These are phyloP conservation scores for Penicillium simplicissimum DNA, from an alignment of 495 filamentous ascomycete species.

Conservation along the genomic window DNA sequence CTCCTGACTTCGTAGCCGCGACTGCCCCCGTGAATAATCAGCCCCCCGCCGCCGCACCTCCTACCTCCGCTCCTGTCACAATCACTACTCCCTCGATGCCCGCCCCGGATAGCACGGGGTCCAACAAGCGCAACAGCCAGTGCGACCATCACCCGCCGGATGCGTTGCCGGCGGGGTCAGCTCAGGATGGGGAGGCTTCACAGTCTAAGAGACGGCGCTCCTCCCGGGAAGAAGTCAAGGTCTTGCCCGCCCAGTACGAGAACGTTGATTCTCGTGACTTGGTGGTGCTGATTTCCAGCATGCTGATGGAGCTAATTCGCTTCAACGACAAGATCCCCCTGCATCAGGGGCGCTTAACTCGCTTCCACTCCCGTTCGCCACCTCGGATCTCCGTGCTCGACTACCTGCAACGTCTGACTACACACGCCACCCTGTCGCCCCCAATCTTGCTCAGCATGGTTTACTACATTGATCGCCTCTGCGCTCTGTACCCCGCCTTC, in stretches of 20 bases:
- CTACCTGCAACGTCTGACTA: constrained; percentile 88
- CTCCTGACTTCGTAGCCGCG: constrained; percentile 18
- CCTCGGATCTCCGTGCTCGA: constrained; percentile 92
- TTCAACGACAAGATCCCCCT: constrained; percentile 90
- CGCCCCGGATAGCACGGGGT: constrained; percentile 36
- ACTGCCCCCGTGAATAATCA: constrained; percentile 24
- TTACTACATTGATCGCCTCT: constrained; percentile 97
- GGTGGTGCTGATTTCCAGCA: constrained; percentile 86
- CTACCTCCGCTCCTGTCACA: constrained; percentile 26
- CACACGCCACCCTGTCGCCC: constrained; percentile 89
- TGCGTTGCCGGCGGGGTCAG: constrained; percentile 44
- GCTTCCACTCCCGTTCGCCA: constrained; percentile 94
- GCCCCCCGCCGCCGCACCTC: constrained; percentile 1
- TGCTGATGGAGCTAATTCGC: constrained; percentile 91
- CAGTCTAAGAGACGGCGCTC: constrained; percentile 55
- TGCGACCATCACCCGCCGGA: constrained; percentile 31
- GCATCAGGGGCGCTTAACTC: constrained; percentile 77
- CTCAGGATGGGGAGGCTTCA: constrained; percentile 50
- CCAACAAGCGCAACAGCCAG: constrained; percentile 46
- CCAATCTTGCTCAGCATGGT: constrained; percentile 99
- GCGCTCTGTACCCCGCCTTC: constrained; percentile 86
- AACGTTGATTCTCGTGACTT: constrained; percentile 77
- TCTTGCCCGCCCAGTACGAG: constrained; percentile 77
- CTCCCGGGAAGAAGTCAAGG: constrained; percentile 60
- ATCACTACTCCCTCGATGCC: constrained; percentile 38